phyloP scores from a whole-genome alignment of 306 rosid genomes.

The Vicia faba region DNA sequence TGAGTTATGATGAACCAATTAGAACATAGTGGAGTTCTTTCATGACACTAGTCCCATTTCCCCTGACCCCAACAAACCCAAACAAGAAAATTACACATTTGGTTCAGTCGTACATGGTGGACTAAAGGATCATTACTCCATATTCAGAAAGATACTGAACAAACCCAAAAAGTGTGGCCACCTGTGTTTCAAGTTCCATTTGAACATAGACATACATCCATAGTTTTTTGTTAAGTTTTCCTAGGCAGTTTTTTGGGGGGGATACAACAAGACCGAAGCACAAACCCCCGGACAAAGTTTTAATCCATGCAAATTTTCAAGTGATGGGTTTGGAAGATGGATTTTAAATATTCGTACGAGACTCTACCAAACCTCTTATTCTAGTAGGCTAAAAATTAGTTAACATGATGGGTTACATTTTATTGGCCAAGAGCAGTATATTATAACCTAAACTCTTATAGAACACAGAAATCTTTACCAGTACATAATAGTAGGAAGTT shows the following conservation, averaged over 20 bases:
- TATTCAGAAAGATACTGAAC: constrained; percentile 19
- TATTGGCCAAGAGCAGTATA: constrained; percentile 7
- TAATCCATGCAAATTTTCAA: constrained; percentile 12
- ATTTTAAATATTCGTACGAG: constrained; percentile 8
- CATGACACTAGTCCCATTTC: too few relatives aligned
- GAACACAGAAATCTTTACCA: constrained; percentile 16
- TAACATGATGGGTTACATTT: constrained; percentile 16
- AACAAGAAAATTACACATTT: too few relatives aligned
- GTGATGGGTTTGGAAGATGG: constrained; percentile 7
- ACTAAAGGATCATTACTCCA: neutral
- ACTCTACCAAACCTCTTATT: constrained; percentile 17
- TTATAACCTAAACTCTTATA: constrained; percentile 24
- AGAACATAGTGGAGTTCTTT: too few relatives aligned
- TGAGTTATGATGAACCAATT: too few relatives aligned
- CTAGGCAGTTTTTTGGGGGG: too few relatives aligned
- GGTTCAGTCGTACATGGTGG: too few relatives aligned
- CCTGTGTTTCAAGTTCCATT: constrained; percentile 25
- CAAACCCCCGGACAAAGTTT: neutral
- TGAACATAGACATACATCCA: constrained; percentile 9
- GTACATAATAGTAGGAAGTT: constrained; percentile 5
- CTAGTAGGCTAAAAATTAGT: neutral
- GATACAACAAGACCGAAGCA: too few relatives aligned
- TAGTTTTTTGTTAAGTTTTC: neutral
- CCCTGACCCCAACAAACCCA: too few relatives aligned
- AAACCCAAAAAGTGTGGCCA: constrained; percentile 22